Evolutionary conservation across 192 early-diverging fungal species (phyloP), one percentile per base, ranked within the genome.

Genomic region (Haplosporangium gracile): DNA sequence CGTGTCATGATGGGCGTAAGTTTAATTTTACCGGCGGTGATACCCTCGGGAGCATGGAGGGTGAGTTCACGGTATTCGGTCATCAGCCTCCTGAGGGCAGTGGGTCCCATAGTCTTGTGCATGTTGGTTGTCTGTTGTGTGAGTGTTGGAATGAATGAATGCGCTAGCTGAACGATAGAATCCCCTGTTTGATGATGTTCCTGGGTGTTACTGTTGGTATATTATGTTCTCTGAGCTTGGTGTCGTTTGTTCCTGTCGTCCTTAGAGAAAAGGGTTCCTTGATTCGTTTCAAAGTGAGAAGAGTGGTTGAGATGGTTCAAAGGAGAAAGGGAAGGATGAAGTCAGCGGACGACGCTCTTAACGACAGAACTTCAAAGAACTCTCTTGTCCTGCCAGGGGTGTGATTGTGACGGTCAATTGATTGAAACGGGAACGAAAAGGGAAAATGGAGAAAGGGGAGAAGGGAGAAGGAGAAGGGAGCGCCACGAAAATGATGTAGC

Each of bases 11-110:
- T 51, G 13, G 7, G n/a, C 60, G n/a, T 45, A 15, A 10, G 43
- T 8, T 60, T 8, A n/a, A 32, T 43, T 80, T 77, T 89, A 95
- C 95, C 94, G 26, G 97, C 97, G 74, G 93, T 96, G 76, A 99
- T 99, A 72, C 97, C 98, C 71, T 99, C 97, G 9, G 98, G 97
- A 32, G 98, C 92, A 87, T 98, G 94, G 34, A 96, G 78, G 9
- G 96, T 97, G 70, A 99, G 86, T 80, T 98, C 97, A 93, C 90
- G 94, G 89, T 98, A 98, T 85, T 98, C 97, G 16, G 94, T 97
- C 96, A 97, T 97, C 68, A 98, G 90, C 75, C 97, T 93, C 90
- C 96, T 97, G 51, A 97, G 86, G 47, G 96, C 96, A 36, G 96
- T 95, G 22, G 95, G 92, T 72, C 94, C 94, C 85, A 88, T 89